Percentiles rank a stretch among this genome's conserved stretches.
These are phyloP conservation scores for Echeveria elegans DNA, from an alignment of 164 flowering plant species.

Conservation along the genomic window DNA sequence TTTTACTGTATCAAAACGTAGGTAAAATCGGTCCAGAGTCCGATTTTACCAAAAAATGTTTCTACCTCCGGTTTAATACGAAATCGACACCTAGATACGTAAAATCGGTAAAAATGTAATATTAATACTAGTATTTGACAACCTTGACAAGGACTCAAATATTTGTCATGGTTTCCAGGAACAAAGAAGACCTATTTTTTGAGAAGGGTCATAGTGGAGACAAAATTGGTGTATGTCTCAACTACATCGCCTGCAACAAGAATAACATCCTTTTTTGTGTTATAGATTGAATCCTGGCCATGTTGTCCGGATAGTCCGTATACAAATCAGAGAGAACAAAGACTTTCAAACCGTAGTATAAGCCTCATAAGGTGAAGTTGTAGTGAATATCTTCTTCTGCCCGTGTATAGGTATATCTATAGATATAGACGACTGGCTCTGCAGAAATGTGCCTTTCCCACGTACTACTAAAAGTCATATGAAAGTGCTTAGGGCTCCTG, in stretches of 20 bases:
- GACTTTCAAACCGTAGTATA: slow-evolving; percentile 34
- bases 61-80: too few species aligned
- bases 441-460: neutral
- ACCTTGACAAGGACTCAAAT: too few species aligned
- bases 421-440: too few species aligned
- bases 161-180: slow-evolving; percentile 67
- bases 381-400: neutral
- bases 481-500: too few species aligned
- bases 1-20: too few species aligned
- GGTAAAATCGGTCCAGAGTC: too few species aligned
- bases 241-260: slow-evolving; percentile 86
- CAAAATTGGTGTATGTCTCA: slow-evolving; percentile 47
- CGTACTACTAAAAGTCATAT: neutral
- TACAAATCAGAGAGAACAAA: slow-evolving; percentile 74
- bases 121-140: too few species aligned
- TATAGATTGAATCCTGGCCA: slow-evolving; percentile 52
- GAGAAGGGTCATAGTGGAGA: slow-evolving; percentile 58
- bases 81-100: too few species aligned
- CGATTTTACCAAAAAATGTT: too few species aligned
- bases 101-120: too few species aligned
- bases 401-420: too few species aligned
- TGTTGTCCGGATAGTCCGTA: slow-evolving; percentile 67
- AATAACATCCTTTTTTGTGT: slow-evolving; percentile 39
- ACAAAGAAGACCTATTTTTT: slow-evolving; percentile 54
- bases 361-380: neutral